Base-by-base conservation (phyloP, 1,284 basidiomycete species). In the Pseudozyma sp. region DNA sequence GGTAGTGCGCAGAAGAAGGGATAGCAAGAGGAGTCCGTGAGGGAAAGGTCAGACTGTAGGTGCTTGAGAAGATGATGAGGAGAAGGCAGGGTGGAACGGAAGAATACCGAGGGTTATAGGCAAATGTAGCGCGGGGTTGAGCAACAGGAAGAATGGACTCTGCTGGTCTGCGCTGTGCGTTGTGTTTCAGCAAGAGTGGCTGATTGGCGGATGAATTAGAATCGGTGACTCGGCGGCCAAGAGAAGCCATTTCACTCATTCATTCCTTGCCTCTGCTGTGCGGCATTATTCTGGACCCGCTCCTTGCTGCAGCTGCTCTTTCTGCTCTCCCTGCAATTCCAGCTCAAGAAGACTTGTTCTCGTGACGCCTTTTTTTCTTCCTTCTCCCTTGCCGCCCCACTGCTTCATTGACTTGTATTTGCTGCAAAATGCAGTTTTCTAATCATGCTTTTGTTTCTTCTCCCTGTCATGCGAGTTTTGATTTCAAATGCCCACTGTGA, bases 181-280 rank as follows among this genome's bases (percentile, higher is more conserved):
- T 12, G 19, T 16, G 18, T 31, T 31, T 35, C 5, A 19, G 10
- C 13, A 10, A n/a, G 43, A 44, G 18, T n/a, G 43, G 18, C 13
- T 44, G 43, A 44, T n/a, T 44, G 19, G 40, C 38, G 55, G 19
- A 45, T 11, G 42, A 54, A 49, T 40, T 31, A 31, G 36, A 47
- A 44, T 47, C 14, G 53, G 56, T 59, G 56, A 59, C 56, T 59
- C 56, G 56, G 48, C 48, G 45, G 45, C 16, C 45, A 12, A 47
- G 25, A 11, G 19, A 47, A 25, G 21, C 31, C n/a, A 34, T 54
- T 25, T 40, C 12, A 40, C 39, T n/a, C 12, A n/a, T 40, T 40
- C 39, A n/a, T n/a, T n/a, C 11, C 4, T 21, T 25, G 14, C 19
- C 21, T 11, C 9, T n/a, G 43, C 9, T 10, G 14, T 14, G 10